Base-by-base conservation (phyloP, 192 early-diverging fungal genomes). In the Piromyces sp. region DNA sequence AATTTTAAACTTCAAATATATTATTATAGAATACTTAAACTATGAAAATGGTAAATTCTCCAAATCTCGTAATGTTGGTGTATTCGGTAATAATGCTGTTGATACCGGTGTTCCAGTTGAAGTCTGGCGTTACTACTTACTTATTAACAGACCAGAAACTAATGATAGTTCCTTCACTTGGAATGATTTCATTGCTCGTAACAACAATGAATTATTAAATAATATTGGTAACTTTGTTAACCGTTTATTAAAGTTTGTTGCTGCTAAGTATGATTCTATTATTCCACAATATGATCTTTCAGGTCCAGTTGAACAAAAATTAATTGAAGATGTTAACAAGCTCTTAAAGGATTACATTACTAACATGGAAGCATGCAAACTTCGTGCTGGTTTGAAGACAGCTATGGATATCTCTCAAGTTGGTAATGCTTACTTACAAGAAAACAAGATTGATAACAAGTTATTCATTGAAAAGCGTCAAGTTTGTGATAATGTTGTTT, bases 221-320 rank as follows among this genome's bases (percentile, higher is more conserved):
- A 99, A 98, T 86, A 82, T 97, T 9, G 98, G 98, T 81, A 99
- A 99, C 91, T 95, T 98, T 88, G 94, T 96, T 83, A 99, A 97
- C 88, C 94, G 98, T 83, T 94, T 95, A 30, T 89, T 98, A 86
- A 96, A 96, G 87, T 99, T 98, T 88, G 87, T 96, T 40, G 86
- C 87, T 40, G 88, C 95, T n/a, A 98, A 97, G 86, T 99, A 98
- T 86, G 94, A 92, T 26, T 88, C 92, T n/a, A 85, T 93, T 5
- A 84, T 98, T 29, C 97, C 97, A 13, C 83, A 3, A 26, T 89
- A 86, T 81, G 80, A 83, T 16, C 84, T 89, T 19, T 85, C 88
- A 9, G 89, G 88, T 29, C 89, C 89, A 28, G 80, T 83, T 78
- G 96, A 99, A 84, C 83, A 86, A 81, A 86, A 87, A 79, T 87